Evolutionary conservation across 306 rosid genomes (phyloP).

Genomic region (Astragalus membranaceus): DNA sequence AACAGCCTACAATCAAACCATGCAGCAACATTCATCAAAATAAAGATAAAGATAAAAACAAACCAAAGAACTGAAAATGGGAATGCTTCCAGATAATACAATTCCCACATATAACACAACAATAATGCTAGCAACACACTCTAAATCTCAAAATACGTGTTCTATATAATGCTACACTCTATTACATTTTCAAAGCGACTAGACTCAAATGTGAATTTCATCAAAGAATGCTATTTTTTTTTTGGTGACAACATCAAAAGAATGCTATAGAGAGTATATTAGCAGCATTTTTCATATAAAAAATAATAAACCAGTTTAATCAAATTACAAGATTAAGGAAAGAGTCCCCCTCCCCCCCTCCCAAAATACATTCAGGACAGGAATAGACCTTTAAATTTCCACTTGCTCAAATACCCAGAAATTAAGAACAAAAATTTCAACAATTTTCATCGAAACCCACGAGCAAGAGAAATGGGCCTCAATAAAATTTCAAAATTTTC

Average conservation of each 20-base stretch:
- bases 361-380: not conserved
- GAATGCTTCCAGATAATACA: not conserved
- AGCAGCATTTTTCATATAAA: not conserved
- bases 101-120: conserved; percentile 7
- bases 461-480: not conserved
- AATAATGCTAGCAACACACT: not conserved
- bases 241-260: no score
- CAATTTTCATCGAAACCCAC: not conserved
- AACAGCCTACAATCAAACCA: conserved; percentile 54
- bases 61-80: not conserved
- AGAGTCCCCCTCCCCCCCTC: not conserved
- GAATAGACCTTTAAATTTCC: not conserved
- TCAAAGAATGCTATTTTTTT: not conserved
- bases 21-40: not conserved
- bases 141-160: not conserved
- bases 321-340: not conserved
- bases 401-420: not conserved
- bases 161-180: not conserved
- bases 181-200: not conserved
- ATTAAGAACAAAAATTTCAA: not conserved
- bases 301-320: not conserved
- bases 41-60: not conserved
- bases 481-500: not conserved
- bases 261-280: not conserved
- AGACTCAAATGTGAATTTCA: not conserved